A percentile compares a stretch with the other conserved stretches of the same genome.
Conservation (phyloP, 2,329 filamentous ascomycete genomes). For the Aspergillus transmontanensis region DNA sequence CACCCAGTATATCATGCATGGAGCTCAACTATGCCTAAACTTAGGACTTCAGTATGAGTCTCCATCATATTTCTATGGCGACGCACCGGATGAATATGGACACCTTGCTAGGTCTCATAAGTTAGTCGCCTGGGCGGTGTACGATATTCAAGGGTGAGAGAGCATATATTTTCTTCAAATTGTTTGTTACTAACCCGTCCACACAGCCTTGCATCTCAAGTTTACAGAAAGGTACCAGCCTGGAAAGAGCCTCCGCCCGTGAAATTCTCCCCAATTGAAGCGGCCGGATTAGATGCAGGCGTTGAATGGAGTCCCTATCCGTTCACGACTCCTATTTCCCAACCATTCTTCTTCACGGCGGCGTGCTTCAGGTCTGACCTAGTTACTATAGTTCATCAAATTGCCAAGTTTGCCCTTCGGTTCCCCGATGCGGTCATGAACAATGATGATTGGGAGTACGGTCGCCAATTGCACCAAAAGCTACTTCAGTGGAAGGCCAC, state of each 20-base stretch:
- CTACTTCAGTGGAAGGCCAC: slow-evolving; percentile 16
- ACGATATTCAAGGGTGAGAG: slow-evolving; percentile 26
- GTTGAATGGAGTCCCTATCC: slow-evolving; percentile 21
- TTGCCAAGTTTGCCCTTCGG: slow-evolving; percentile 14
- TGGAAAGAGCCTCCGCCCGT: slow-evolving; percentile 22
- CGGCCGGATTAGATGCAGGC: slow-evolving; percentile 18
- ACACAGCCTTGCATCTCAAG: slow-evolving; percentile 25
- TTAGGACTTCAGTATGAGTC: slow-evolving; percentile 14
- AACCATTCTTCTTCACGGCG: slow-evolving; percentile 17
- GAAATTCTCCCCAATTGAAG: slow-evolving; percentile 19
- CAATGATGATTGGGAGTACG: slow-evolving; percentile 18
- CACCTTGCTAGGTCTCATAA: slow-evolving; percentile 19
- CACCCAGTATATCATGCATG: slow-evolving; percentile 25
- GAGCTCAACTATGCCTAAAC: slow-evolving; percentile 16
- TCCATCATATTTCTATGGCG: slow-evolving; percentile 14
- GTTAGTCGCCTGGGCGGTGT: slow-evolving; percentile 26
- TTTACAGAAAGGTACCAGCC: slow-evolving; percentile 22
- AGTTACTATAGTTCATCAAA: slow-evolving; percentile 20
- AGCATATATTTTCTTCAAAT: not conserved
- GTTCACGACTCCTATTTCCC: slow-evolving; percentile 11
- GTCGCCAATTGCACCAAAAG: slow-evolving; percentile 10
- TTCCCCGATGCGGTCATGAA: slow-evolving; percentile 12
- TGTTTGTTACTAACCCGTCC: not conserved
- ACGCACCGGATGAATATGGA: slow-evolving; percentile 1
- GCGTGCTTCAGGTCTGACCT: slow-evolving; percentile 15